These are phyloP conservation scores for Neoboletus magnificus DNA, from an alignment of 768 basidiomycete genomes.

Conservation along the genomic window DNA sequence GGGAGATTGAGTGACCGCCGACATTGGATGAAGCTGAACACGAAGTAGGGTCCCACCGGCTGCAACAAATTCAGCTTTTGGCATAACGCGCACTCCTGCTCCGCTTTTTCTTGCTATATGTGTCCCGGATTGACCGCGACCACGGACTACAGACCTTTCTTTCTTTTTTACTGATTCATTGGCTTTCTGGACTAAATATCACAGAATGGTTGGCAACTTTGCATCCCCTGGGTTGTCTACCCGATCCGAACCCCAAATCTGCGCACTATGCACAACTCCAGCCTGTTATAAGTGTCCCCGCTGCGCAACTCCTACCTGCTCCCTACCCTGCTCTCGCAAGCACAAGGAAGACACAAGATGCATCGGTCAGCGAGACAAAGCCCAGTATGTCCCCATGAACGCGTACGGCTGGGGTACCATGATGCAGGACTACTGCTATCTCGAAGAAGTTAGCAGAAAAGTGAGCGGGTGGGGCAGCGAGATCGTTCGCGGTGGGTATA, in stretches of 20 bases:
- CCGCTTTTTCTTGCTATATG: neutral
- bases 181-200: neutral
- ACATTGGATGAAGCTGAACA: slow-evolving; percentile 11
- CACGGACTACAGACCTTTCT: neutral
- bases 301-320: slow-evolving; percentile 70
- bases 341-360: slow-evolving; percentile 67
- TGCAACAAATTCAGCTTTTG: neutral
- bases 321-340: slow-evolving; percentile 58
- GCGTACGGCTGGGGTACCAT: slow-evolving; percentile 80
- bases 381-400: slow-evolving; percentile 75
- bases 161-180: neutral
- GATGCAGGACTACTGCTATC: slow-evolving; percentile 85
- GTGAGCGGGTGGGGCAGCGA: slow-evolving; percentile 72
- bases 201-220: slow-evolving; percentile 8
- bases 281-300: slow-evolving; percentile 80
- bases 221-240: slow-evolving; percentile 11
- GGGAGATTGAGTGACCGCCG: slow-evolving; percentile 25
- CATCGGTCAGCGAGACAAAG: slow-evolving; percentile 70
- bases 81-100: no score
- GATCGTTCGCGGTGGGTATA: slow-evolving; percentile 61
- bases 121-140: neutral
- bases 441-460: slow-evolving; percentile 79
- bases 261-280: slow-evolving; percentile 47
- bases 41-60: neutral
- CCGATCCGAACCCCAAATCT: slow-evolving; percentile 32